phyloP scores from a whole-genome alignment of 179 eudicot species.

The Drosera spatulata region DNA sequence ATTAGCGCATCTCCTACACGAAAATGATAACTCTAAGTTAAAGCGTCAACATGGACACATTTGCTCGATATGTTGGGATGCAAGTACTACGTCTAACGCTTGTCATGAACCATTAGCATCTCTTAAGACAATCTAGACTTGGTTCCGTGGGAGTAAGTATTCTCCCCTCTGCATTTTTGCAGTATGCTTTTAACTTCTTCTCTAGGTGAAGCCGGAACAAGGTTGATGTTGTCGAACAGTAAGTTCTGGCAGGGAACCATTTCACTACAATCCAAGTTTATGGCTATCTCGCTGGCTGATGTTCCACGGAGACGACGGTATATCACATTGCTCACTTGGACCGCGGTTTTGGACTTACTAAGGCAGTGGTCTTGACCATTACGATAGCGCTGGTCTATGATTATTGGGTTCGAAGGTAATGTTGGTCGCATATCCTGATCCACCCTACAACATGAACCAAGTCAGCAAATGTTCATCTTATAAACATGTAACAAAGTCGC shows the following conservation, averaged over 20 bases:
- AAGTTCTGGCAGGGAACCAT: conserved; percentile 22
- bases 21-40: no score
- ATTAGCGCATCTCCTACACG: no score
- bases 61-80: no score
- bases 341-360: conserved; percentile 21
- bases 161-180: conserved; percentile 16
- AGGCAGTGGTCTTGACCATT: conserved; percentile 16
- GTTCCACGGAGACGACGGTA: conserved; percentile 29
- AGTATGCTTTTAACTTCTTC: conserved; percentile 14
- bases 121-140: no score
- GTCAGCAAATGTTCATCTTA: neutral
- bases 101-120: no score
- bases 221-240: conserved; percentile 17
- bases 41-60: no score
- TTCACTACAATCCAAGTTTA: conserved; percentile 26
- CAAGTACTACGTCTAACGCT: no score
- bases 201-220: conserved; percentile 16
- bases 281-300: conserved; percentile 21
- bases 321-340: conserved; percentile 26
- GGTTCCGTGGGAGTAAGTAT: no score
- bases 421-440: conserved; percentile 41
- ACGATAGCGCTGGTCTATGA: conserved; percentile 46
- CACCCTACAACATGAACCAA: conserved; percentile 26
- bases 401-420: conserved; percentile 46
- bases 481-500: neutral